Conservation (phyloP, 2,329 filamentous ascomycete genomes). For the Penicillium expansum region DNA sequence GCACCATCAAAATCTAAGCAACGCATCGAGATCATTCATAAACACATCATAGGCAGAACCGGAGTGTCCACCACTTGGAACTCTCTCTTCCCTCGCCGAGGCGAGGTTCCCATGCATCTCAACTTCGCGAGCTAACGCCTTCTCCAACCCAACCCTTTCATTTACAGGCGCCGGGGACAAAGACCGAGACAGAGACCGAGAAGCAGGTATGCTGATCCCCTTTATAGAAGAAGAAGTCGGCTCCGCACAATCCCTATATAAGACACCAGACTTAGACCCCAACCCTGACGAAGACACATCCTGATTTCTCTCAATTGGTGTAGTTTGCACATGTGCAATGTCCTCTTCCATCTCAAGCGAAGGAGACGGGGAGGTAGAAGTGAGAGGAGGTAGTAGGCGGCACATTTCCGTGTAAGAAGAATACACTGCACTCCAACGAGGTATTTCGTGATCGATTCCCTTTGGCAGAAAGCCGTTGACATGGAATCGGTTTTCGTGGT, state of each 20-base stretch:
- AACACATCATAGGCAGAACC: background rate
- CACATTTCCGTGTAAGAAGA: constrained; percentile 1
- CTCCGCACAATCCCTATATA: background rate
- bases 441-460: constrained; percentile 1
- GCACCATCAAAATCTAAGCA: constrained; percentile 7
- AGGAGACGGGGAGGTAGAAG: background rate
- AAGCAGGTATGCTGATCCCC: background rate
- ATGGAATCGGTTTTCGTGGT: background rate
- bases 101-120: background rate
- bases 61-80: too few species aligned
- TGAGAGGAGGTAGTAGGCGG: background rate
- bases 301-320: background rate
- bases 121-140: background rate
- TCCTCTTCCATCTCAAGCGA: background rate
- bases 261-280: background rate
- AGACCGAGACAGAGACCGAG: background rate
- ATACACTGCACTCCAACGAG: constrained; percentile 5
- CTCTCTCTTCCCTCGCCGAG: background rate
- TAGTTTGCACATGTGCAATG: background rate
- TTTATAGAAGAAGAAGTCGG: background rate
- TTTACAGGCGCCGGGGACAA: background rate
- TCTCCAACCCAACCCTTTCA: background rate
- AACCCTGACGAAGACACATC: background rate
- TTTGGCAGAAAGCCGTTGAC: background rate
- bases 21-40: constrained; percentile 10